Base-by-base conservation (phyloP, 176 grass and related monocot genomes). In the Lolium rigidum region DNA sequence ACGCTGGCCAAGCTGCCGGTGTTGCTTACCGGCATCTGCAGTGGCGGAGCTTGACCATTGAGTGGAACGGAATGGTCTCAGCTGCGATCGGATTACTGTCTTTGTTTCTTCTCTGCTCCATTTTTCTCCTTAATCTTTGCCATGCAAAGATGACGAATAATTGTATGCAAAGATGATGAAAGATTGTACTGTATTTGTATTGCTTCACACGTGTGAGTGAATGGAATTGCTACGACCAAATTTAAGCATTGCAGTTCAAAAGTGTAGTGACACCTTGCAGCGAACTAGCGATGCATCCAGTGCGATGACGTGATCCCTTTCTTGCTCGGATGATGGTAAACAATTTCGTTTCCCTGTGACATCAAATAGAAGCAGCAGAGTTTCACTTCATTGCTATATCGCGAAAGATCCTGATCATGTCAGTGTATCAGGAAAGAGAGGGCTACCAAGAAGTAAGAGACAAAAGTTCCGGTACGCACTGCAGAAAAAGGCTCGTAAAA, bases 11-110 rank as follows among this genome's bases (percentile, higher is more conserved):
- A 88, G 61, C 44, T 93, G 21, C 93, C 93, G 25, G 76, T 88
- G 74, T 44, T 92, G 83, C 76, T 95, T 38, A 87, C 90, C 18
- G 88, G 75, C 22, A 95, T 95, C 51, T 95, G 90, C 31, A 91
- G 80, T 55, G 76, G 88, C 71, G 88, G 88, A 13, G 86, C 85
- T 37, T 77, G 83, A 54, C 48, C 2, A 15, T 79, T 35, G 18
- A 61, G n/a, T 11, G 57, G 17, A 56, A 56, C 1, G 56, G 4
- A 79, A 25, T 70, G 50, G 21, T 39, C 62, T 58, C 56, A 14
- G 20, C 35, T 24, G 77, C 2, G 21, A 37, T 3, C 17, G 14
- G 58, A 60, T 31, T 84, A 44, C 49, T 25, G 47, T 11, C 22
- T 51, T 51, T 41, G 17, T 24, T 37, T 48, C 17, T 50, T 80